phyloP scores from a whole-genome alignment of 306 rosid species.

The Castanopsis chinensis region DNA sequence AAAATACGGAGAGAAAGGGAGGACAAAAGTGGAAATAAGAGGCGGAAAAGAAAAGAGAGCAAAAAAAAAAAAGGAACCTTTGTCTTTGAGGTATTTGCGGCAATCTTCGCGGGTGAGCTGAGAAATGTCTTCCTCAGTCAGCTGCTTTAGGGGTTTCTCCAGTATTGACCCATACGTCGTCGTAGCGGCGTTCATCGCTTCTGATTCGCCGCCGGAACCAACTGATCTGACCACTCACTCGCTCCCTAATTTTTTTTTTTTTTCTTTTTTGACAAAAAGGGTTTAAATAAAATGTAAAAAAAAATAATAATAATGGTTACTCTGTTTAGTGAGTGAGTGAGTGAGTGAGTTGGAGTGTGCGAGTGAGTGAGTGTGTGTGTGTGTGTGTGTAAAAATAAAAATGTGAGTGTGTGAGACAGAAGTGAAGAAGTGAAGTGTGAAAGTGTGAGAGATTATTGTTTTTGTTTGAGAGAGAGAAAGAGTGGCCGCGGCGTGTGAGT shows the following conservation, averaged over 20 bases:
- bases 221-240: background rate
- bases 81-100: constrained; percentile 91
- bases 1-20: constrained; percentile 37
- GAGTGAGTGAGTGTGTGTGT: no score
- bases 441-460: no score
- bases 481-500: constrained; percentile 8
- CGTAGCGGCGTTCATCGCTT: constrained; percentile 65
- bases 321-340: no score
- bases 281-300: no score
- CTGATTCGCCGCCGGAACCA: constrained; percentile 15
- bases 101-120: constrained; percentile 99
- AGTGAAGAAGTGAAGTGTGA: no score
- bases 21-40: constrained; percentile 29
- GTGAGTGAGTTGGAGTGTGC: no score
- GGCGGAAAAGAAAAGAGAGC: background rate
- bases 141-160: constrained; percentile 83
- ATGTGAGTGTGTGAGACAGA: background rate
- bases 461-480: background rate
- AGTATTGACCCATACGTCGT: constrained; percentile 76
- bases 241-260: no score
- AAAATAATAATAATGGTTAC: no score
- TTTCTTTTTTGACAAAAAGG: no score
- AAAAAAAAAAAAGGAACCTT: constrained; percentile 45
- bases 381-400: no score
- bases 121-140: constrained; percentile 98